Evolutionary conservation across 1,284 basidiomycete genomes (phyloP).

Genomic region (Rhodotorula sp.): DNA sequence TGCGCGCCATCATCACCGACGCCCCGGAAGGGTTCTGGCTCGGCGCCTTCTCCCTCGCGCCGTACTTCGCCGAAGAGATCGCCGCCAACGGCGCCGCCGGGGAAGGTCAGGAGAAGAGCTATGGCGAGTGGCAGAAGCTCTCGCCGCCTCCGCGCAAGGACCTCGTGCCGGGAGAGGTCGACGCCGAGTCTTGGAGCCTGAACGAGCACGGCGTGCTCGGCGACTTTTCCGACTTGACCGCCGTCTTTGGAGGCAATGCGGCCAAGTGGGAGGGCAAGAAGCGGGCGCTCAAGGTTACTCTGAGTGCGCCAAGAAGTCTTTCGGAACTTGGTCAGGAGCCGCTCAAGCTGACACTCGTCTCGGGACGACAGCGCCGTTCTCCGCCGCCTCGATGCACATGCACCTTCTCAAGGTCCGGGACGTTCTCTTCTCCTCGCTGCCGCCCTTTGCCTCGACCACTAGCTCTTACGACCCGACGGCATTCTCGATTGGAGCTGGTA

Average conservation of each 20-base stretch:
- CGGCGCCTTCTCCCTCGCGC: conserved; percentile 44
- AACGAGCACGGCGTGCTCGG: conserved; percentile 38
- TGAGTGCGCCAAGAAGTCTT: conserved; percentile 16
- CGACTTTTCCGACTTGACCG: conserved; percentile 35
- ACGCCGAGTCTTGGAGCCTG: conserved; percentile 26
- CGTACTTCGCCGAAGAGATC: conserved; percentile 36
- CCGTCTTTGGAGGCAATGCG: conserved; percentile 34
- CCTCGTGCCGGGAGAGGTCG: conserved; percentile 11
- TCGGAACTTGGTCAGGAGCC: background rate
- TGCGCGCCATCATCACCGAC: conserved; percentile 43
- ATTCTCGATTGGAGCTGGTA: conserved; percentile 35
- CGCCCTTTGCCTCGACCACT: conserved; percentile 29
- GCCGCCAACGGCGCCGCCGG: conserved; percentile 1
- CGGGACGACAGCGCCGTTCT: conserved; percentile 32
- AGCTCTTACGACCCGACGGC: conserved; percentile 41
- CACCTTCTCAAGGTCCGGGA: conserved; percentile 43
- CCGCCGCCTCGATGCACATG: conserved; percentile 35
- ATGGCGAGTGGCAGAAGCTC: conserved; percentile 22
- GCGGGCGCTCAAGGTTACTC: conserved; percentile 34
- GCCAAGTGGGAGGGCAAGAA: conserved; percentile 26
- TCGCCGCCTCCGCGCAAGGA: conserved; percentile 12
- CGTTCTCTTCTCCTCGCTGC: conserved; percentile 39
- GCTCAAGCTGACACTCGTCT: background rate
- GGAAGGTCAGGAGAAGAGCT: conserved; percentile 11
- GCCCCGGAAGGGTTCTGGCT: conserved; percentile 47